Base-by-base conservation (phyloP, 192 early-diverging fungal species). In the Pilaira anomala region DNA sequence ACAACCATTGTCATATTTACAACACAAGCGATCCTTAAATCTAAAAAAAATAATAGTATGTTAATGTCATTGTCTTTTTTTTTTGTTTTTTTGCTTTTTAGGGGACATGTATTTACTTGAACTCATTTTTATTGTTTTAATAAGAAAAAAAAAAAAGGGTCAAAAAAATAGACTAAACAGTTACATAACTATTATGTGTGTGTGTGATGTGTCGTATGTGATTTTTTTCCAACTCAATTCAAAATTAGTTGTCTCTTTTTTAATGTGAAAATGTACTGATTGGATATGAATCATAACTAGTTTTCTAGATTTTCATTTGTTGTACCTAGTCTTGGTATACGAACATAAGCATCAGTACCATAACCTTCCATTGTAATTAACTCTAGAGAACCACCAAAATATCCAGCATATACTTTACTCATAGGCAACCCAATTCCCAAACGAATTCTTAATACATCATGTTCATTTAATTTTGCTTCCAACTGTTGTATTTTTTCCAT, bases 271-370 rank as follows among this genome's bases (percentile, higher is more conserved):
- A 40, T 40, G 5, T 5, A 8, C 7, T 50, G 6, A 50, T 25
- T 58, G 36, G 40, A 13, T 14, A 21, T 33, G 33, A 39, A 18
- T 39, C 40, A 39, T 42, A 41, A 19, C 16, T 28, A 58, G 22
- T 39, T 39, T 25, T 36, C 22, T 12, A 72, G 29, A 48, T 86
- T 82, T 74, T 91, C 89, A 28, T 68, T 67, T 42, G 74, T 71
- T 48, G 89, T 92, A 22, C 91, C 91, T 52, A 90, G 80, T 18
- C 83, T 78, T 7, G 84, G 83, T 40, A 98, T 79, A 52, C 79
- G 84, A n/a, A 97, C 86, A 72, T 96, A 98, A 0, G 89, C 90
- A 72, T 98, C 96, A 39, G 92, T 92, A 14, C 96, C 96, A 55
- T 85, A 91, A 5, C 92, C 94, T 29, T 92, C 85, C 87, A 97